Conservation (phyloP, 495 filamentous ascomycete genomes). For the Neurospora tetraspora region DNA sequence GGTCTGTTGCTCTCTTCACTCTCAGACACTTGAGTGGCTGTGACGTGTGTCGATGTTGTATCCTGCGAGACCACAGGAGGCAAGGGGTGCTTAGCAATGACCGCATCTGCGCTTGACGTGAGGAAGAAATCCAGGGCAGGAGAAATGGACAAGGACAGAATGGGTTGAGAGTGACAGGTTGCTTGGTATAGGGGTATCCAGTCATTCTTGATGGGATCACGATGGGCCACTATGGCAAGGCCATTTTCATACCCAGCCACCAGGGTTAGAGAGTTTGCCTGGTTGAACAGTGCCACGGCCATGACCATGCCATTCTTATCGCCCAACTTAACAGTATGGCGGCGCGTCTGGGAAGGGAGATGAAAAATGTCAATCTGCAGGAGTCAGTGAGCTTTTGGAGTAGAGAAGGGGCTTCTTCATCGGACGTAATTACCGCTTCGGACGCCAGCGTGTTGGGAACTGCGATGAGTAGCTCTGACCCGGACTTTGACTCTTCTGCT, state of each 20-base stretch:
- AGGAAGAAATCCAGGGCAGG: conserved; percentile 53
- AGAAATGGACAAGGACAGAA: conserved; percentile 65
- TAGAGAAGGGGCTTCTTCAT: not conserved
- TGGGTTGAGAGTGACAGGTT: conserved; percentile 69
- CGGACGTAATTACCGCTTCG: conserved; percentile 47
- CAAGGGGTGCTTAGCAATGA: conserved; percentile 42
- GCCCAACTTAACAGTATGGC: conserved; percentile 52
- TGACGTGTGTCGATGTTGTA: not conserved
- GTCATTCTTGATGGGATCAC: conserved; percentile 12
- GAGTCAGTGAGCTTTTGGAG: not conserved
- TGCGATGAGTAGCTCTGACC: conserved; percentile 47
- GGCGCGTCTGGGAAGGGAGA: conserved; percentile 60
- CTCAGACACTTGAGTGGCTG: not conserved
- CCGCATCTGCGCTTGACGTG: conserved; percentile 72
- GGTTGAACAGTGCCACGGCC: conserved; percentile 57
- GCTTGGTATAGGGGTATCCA: conserved; percentile 59
- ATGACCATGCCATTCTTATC: conserved; percentile 84
- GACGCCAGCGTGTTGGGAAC: conserved; percentile 70
- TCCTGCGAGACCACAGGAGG: conserved; percentile 14
- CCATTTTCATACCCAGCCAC: conserved; percentile 85
- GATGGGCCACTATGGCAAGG: conserved; percentile 48
- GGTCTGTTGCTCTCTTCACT: not conserved
- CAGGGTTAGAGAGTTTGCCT: conserved; percentile 34
- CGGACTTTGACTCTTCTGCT: conserved; percentile 1
- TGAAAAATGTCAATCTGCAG: conserved; percentile 73